Evolutionary conservation across 129 eudicot species (phyloP).

Genomic region (Escallonia rubra): DNA sequence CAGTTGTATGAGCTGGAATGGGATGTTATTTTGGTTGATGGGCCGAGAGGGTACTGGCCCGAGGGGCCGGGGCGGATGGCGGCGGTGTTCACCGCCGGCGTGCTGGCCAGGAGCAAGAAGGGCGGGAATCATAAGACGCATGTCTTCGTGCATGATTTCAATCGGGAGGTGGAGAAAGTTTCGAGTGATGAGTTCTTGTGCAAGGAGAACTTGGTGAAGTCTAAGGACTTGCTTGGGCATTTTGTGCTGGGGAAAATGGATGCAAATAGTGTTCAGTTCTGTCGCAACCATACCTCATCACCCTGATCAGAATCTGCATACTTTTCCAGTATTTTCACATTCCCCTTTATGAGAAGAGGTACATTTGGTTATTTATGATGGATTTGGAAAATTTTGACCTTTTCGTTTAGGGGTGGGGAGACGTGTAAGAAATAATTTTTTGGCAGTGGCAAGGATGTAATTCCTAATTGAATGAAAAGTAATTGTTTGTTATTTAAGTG

Average conservation of each 20-base stretch:
- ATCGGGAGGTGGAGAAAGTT: constrained; percentile 67
- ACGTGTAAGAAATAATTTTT: constrained; percentile 13
- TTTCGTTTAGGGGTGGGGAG: constrained; percentile 1
- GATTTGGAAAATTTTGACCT: constrained; percentile 29
- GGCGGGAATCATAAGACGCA: constrained; percentile 74
- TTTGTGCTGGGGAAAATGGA: constrained; percentile 81
- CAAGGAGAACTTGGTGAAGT: constrained; percentile 81
- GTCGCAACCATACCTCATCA: constrained; percentile 35
- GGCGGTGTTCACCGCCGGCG: constrained; percentile 88
- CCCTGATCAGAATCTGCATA: constrained; percentile 4
- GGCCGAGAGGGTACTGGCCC: constrained; percentile 97
- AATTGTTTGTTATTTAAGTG: not conserved
- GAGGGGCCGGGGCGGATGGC: constrained; percentile 92
- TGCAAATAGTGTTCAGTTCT: constrained; percentile 42
- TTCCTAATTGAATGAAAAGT: not conserved
- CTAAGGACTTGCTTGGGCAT: constrained; percentile 73
- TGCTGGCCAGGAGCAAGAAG: constrained; percentile 86
- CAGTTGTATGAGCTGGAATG: constrained; percentile 84
- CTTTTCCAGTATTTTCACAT: not conserved
- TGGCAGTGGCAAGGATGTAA: constrained; percentile 9
- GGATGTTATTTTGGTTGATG: constrained; percentile 90
- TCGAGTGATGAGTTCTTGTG: constrained; percentile 92
- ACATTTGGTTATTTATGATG: constrained; percentile 36
- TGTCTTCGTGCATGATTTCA: constrained; percentile 78
- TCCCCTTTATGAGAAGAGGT: not conserved